Percentiles rank a stretch among this genome's conserved stretches.
These are phyloP conservation scores for Prunus campanulata DNA, from an alignment of 306 rosid genomes.

Conservation along the genomic window DNA sequence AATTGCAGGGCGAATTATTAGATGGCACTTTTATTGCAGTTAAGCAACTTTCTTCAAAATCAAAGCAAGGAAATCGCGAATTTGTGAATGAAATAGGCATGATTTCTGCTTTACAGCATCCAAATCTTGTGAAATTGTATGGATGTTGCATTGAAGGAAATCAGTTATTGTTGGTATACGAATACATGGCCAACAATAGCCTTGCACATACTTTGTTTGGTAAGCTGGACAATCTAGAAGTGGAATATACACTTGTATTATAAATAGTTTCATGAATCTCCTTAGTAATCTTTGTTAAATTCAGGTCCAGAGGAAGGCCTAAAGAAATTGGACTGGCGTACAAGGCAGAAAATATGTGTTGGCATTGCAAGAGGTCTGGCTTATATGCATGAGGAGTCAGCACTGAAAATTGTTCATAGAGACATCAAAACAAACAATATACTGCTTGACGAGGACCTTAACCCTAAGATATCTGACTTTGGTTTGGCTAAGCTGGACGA, in stretches of 20 bases:
- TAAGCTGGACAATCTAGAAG: slow-evolving; percentile 5
- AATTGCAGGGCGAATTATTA: slow-evolving; percentile 44
- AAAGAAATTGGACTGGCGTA: slow-evolving; percentile 48
- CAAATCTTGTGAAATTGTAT: slow-evolving; percentile 19
- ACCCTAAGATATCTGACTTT: slow-evolving; percentile 68
- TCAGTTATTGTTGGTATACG: slow-evolving; percentile 36
- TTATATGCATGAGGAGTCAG: slow-evolving; percentile 63
- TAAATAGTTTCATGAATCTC: background rate
- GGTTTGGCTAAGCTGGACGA: slow-evolving; percentile 71
- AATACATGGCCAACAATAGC: slow-evolving; percentile 51
- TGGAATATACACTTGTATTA: background rate
- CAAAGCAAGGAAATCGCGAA: slow-evolving; percentile 58
- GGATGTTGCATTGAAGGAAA: slow-evolving; percentile 32
- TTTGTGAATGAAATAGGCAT: slow-evolving; percentile 61
- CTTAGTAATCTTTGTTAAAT: background rate
- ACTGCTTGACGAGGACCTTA: slow-evolving; percentile 53
- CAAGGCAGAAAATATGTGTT: slow-evolving; percentile 60
- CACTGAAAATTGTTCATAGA: slow-evolving; percentile 62
- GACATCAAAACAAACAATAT: slow-evolving; percentile 67
- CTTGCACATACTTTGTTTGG: slow-evolving; percentile 26
- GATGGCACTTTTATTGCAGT: slow-evolving; percentile 58
- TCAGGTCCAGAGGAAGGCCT: background rate
- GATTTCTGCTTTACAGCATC: slow-evolving; percentile 49
- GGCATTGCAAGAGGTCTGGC: slow-evolving; percentile 67
- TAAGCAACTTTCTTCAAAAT: slow-evolving; percentile 57